phyloP scores from a whole-genome alignment of 2,329 filamentous ascomycete genomes.

The Achaetomium macrosporum region DNA sequence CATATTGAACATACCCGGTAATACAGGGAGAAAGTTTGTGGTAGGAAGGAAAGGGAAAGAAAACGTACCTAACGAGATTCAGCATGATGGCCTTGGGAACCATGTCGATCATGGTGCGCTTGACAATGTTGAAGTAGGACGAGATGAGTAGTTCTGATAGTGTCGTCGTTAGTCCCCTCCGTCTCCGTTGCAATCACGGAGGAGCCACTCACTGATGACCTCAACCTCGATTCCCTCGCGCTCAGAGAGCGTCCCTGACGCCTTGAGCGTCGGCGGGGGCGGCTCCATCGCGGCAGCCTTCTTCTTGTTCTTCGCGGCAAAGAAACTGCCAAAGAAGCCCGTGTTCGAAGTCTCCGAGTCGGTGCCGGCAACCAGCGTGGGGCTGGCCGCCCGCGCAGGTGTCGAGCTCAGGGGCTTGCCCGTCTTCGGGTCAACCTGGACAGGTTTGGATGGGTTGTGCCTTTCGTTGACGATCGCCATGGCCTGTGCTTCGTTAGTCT shows the following conservation, averaged over 20 bases:
- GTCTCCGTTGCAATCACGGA: background rate
- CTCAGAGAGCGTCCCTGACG: constrained; percentile 87
- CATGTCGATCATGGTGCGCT: constrained; percentile 99
- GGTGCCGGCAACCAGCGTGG: constrained; percentile 51
- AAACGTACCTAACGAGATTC: constrained; percentile 81
- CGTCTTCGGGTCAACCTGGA: constrained; percentile 96
- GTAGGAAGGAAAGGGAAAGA: background rate
- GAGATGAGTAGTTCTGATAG: constrained; percentile 79
- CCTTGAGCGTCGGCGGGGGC: constrained; percentile 87
- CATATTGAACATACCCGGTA: background rate
- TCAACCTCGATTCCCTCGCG: constrained; percentile 94
- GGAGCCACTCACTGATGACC: constrained; percentile 74
- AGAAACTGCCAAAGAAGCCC: constrained; percentile 98
- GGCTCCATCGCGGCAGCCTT: constrained; percentile 99
- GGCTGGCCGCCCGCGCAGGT: constrained; percentile 70
- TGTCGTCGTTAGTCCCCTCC: constrained; percentile 3
- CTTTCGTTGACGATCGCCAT: constrained; percentile 98
- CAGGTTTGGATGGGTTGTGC: constrained; percentile 73
- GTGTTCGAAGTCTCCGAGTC: constrained; percentile 48
- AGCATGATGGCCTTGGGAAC: constrained; percentile 99
- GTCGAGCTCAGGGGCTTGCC: constrained; percentile 79
- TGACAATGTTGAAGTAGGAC: constrained; percentile 97
- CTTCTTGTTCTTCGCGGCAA: constrained; percentile 99
- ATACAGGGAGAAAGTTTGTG: background rate
- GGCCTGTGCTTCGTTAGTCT: constrained; percentile 43